Evolutionary conservation across 352 stramenopile species (phyloP), one percentile per base, ranked within the genome.

Genomic region (Pythium aristosporum): DNA sequence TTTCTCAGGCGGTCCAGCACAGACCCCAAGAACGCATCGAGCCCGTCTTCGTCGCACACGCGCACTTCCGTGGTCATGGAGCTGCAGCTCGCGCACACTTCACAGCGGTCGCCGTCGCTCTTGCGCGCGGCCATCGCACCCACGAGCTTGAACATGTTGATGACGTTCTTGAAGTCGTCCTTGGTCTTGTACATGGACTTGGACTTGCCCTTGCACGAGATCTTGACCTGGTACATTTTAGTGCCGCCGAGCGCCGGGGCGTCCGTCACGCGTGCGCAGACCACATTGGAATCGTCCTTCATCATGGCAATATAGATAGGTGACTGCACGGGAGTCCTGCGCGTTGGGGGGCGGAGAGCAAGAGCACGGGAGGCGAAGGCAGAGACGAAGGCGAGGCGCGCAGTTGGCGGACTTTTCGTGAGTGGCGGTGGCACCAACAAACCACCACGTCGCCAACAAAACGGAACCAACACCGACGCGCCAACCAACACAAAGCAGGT

Each of bases 141-240:
- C 10, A 89, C 80, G 34, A 91, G 82, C 69, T 85, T 82, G 65
- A 91, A 89, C 82, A 91, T 91, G 69, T 89, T 78, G 42, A 89
- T 73, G 56, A 91, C 79, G 68, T 78, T 89, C 68, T 88, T 87
- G 59, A 92, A 90, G 67, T 92, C 82, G 65, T 92, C 79, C 63
- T 89, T 90, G 61, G 78, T 90, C 79, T 94, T 94, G 77, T 89
- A 89, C 63, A 88, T 77, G 23, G 75, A 81, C 49, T 79, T 88
- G 54, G 77, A 85, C 69, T 88, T 87, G 69, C 85, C 85, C 63
- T 86, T 87, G 76, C 80, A 89, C 28, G 69, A 57, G 55, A 92
- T 77, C 64, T 90, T 91, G 51, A 94, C 82, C 65, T 91, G 80
- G 69, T 88, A 94, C 82, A 92, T 92, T 71, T 89, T 84, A 60